Evolutionary conservation across 2,329 filamentous ascomycete genomes (phyloP).

Genomic region (Didymella glomerata): DNA sequence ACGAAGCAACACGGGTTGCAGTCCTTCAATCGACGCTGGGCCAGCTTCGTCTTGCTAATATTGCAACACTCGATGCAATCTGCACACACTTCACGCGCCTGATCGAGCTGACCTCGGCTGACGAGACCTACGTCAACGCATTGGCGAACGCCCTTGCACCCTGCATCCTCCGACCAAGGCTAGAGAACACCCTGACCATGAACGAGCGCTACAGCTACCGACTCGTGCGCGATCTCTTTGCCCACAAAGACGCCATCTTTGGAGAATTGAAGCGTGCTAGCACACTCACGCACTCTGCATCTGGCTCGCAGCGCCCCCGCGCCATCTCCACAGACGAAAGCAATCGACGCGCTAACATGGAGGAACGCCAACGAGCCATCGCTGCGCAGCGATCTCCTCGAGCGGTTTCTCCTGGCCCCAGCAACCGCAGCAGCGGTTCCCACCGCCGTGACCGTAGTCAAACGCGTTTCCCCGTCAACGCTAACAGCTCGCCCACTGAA

Average conservation of each 20-base stretch:
- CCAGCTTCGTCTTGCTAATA: conserved; percentile 93
- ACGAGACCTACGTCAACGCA: conserved; percentile 80
- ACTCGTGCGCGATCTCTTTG: conserved; percentile 88
- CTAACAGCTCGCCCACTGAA: conserved; percentile 64
- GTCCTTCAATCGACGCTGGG: conserved; percentile 96
- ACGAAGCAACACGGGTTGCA: conserved; percentile 81
- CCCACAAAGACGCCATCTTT: conserved; percentile 95
- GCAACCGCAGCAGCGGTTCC: conserved; percentile 54
- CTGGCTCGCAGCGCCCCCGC: conserved; percentile 72
- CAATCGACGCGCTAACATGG: conserved; percentile 91
- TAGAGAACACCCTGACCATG: conserved; percentile 89
- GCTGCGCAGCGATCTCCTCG: conserved; percentile 69
- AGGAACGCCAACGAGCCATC: conserved; percentile 87
- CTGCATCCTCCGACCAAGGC: conserved; percentile 86
- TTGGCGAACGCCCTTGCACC: conserved; percentile 80
- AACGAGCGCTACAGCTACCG: conserved; percentile 94
- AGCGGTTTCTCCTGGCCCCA: conserved; percentile 75
- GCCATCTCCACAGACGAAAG: conserved; percentile 96
- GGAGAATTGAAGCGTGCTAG: conserved; percentile 93
- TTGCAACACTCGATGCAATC: conserved; percentile 96
- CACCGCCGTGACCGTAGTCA: conserved; percentile 77
- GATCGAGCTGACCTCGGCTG: conserved; percentile 95
- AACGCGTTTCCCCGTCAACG: conserved; percentile 81
- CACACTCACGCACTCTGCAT: conserved; percentile 67
- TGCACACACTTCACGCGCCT: conserved; percentile 98